Evolutionary conservation across 495 filamentous ascomycete genomes (phyloP).

Genomic region (Lepraria neglecta): DNA sequence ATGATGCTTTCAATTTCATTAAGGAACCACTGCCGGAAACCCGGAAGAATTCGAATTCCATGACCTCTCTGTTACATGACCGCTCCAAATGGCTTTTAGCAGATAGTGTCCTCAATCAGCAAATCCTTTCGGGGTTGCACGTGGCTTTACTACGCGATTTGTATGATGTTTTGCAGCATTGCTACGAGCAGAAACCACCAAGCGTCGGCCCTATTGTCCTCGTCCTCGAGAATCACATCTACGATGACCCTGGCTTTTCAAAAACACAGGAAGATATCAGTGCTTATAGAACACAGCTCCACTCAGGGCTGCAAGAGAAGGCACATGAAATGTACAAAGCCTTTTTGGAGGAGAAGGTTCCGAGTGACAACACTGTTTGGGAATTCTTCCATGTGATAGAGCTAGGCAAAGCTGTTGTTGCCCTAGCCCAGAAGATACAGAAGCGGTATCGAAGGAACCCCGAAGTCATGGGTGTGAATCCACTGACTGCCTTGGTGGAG

Average conservation of each 20-base stretch:
- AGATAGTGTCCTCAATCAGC: slow-evolving; percentile 70
- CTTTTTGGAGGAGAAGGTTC: slow-evolving; percentile 65
- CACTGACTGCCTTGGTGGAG: slow-evolving; percentile 70
- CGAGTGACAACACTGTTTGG: slow-evolving; percentile 69
- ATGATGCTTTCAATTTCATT: slow-evolving; percentile 71
- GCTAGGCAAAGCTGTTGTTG: slow-evolving; percentile 76
- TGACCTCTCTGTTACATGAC: slow-evolving; percentile 48
- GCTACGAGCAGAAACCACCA: slow-evolving; percentile 78
- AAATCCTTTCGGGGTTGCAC: slow-evolving; percentile 66
- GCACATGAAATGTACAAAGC: slow-evolving; percentile 68
- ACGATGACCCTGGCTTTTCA: slow-evolving; percentile 67
- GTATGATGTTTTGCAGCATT: slow-evolving; percentile 76
- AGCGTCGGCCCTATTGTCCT: slow-evolving; percentile 72
- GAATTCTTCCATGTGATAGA: slow-evolving; percentile 80
- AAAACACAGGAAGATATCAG: slow-evolving; percentile 59
- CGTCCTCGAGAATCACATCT: slow-evolving; percentile 77
- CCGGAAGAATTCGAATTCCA: slow-evolving; percentile 45
- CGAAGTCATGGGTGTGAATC: slow-evolving; percentile 84
- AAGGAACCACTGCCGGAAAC: slow-evolving; percentile 61
- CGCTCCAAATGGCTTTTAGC: slow-evolving; percentile 68
- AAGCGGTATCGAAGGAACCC: slow-evolving; percentile 88
- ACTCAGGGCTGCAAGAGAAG: slow-evolving; percentile 63
- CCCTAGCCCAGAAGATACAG: slow-evolving; percentile 75
- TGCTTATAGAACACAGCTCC: slow-evolving; percentile 61
- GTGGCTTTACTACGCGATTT: slow-evolving; percentile 82